Percentiles rank a stretch among this genome's conserved stretches.
Conservation (phyloP, 768 basidiomycete genomes). For the Pulveroboletus sp. region DNA sequence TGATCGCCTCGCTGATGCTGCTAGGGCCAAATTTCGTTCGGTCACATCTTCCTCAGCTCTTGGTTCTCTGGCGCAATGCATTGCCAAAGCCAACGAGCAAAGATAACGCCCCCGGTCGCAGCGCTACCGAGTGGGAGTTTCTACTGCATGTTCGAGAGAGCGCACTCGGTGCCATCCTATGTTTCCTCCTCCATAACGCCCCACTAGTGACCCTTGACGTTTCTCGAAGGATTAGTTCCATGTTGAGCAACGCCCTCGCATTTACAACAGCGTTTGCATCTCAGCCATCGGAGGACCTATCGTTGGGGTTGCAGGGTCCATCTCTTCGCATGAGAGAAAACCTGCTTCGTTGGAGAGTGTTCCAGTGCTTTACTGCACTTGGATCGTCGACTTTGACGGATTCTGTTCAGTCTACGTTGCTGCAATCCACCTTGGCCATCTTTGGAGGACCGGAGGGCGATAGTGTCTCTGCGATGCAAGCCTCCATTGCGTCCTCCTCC, state of each 20-base stretch:
- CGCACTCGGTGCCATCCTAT: conserved; percentile 83
- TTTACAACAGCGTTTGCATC: conserved; percentile 85
- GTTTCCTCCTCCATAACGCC: conserved; percentile 82
- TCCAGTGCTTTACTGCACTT: conserved; percentile 85
- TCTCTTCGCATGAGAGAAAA: conserved; percentile 77
- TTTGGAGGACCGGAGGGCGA: conserved; percentile 89
- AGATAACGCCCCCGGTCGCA: conserved; percentile 65
- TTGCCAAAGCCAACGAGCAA: conserved; percentile 93
- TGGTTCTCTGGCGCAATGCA: conserved; percentile 97
- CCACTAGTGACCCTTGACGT: conserved; percentile 88
- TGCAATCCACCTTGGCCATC: conserved; percentile 77
- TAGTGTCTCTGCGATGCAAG: conserved; percentile 81
- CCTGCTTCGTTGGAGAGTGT: conserved; percentile 77
- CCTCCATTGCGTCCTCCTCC: conserved; percentile 83
- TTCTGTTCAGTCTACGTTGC: conserved; percentile 72
- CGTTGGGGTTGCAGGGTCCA: conserved; percentile 42
- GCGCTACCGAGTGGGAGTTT: conserved; percentile 84
- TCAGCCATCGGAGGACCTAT: conserved; percentile 63
- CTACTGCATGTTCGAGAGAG: conserved; percentile 88
- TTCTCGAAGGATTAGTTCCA: conserved; percentile 79
- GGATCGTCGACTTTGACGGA: conserved; percentile 81
- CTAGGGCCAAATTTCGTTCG: conserved; percentile 93
- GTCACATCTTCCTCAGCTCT: conserved; percentile 87
- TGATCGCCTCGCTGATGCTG: conserved; percentile 86
- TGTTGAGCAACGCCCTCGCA: conserved; percentile 85